phyloP scores from a whole-genome alignment of 352 stramenopile genomes.

The Globisporangium barbulae region DNA sequence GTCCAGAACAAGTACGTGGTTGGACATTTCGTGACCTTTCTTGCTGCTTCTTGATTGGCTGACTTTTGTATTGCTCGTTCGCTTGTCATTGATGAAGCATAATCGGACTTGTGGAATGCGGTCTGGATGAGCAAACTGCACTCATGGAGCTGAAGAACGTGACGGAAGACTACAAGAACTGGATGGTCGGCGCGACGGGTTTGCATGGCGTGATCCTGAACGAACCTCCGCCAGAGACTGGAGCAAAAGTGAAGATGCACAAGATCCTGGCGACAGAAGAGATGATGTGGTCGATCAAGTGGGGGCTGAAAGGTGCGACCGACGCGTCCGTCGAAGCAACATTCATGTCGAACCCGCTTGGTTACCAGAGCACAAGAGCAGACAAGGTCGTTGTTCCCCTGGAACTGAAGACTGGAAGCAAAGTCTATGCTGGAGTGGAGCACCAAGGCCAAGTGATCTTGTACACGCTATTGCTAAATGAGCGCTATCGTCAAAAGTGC shows the following conservation, averaged over 20 bases:
- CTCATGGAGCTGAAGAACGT: constrained; percentile 55
- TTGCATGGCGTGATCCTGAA: constrained; percentile 29
- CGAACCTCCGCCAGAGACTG: constrained; percentile 20
- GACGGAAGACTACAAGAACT: constrained; percentile 49
- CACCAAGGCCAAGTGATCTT: constrained; percentile 87
- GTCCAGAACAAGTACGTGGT: constrained; percentile 55
- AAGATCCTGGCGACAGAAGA: constrained; percentile 74
- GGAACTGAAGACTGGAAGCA: constrained; percentile 89
- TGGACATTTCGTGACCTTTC: background rate
- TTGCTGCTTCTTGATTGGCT: background rate
- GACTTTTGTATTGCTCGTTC: constrained; percentile 1
- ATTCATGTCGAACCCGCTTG: constrained; percentile 21
- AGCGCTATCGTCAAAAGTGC: constrained; percentile 66
- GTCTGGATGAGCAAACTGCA: constrained; percentile 52
- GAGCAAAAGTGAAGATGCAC: constrained; percentile 31
- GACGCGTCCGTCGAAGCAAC: constrained; percentile 64
- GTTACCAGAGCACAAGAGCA: background rate
- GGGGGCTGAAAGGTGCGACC: constrained; percentile 75
- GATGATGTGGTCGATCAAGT: constrained; percentile 85
- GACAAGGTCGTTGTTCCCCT: constrained; percentile 51
- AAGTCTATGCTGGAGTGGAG: constrained; percentile 44
- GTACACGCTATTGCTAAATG: constrained; percentile 81
- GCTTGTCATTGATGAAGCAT: constrained; percentile 33
- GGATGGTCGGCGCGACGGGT: constrained; percentile 26
- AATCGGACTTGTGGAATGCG: constrained; percentile 63